phyloP scores from a whole-genome alignment of 352 stramenopile genomes.

The Globisporangium echinulatum region DNA sequence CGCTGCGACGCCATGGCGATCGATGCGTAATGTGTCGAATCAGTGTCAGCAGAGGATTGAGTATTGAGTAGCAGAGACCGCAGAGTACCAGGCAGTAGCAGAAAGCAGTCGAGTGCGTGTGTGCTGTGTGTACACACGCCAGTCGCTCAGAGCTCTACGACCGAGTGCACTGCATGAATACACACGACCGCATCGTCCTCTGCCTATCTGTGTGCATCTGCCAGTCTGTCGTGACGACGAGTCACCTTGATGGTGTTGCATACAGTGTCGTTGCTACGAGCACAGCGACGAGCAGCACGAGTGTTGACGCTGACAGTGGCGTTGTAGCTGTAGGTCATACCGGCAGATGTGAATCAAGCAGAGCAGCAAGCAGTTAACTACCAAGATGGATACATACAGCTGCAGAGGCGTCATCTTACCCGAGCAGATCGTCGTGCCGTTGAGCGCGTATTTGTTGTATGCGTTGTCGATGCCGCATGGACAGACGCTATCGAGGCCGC shows the following conservation, averaged over 20 bases:
- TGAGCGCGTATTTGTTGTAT: constrained; percentile 50
- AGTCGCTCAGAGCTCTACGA: not conserved
- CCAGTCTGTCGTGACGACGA: no score
- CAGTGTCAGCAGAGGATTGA: no score
- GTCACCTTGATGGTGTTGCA: no score
- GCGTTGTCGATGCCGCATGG: constrained; percentile 34
- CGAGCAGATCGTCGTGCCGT: constrained; percentile 58
- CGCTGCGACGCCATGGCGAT: constrained; percentile 23
- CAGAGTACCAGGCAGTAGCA: no score
- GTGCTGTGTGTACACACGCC: not conserved
- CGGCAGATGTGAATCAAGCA: not conserved
- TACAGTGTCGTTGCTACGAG: not conserved
- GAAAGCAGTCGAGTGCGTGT: no score
- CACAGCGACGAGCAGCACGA: not conserved
- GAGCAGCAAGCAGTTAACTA: not conserved
- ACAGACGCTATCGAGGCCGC: constrained; percentile 36
- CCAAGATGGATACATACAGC: no score
- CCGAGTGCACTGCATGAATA: not conserved
- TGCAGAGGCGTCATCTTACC: no score
- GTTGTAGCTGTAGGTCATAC: not conserved
- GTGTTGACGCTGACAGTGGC: not conserved
- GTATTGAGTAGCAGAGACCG: no score
- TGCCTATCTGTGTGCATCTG: no score
- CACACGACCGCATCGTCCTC: no score
- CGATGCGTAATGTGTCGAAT: no score